These are phyloP conservation scores for Sisymbrium irio DNA, from an alignment of 345 rosid species.

Conservation along the genomic window DNA sequence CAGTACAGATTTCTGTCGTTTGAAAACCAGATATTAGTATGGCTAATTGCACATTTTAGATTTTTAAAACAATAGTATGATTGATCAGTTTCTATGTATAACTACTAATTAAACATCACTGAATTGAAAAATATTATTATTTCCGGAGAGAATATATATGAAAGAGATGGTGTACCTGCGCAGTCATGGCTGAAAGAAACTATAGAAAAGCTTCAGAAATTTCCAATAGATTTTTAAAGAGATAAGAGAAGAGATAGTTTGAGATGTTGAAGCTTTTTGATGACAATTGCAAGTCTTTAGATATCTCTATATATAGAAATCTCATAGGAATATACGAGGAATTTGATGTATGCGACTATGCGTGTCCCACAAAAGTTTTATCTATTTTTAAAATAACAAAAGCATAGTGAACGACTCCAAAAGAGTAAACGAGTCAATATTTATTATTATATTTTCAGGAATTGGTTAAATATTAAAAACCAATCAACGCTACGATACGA, in stretches of 20 bases:
- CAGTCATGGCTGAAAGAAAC: slow-evolving; percentile 15
- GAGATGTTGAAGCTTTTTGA: slow-evolving; percentile 13
- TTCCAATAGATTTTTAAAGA: background rate
- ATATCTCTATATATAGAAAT: background rate
- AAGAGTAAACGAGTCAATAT: background rate
- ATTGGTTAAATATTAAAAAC: background rate
- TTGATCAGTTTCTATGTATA: background rate
- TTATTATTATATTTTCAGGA: background rate
- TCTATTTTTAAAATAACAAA: background rate
- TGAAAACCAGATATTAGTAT: background rate
- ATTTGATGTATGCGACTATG: background rate
- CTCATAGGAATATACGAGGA: background rate
- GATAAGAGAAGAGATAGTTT: background rate
- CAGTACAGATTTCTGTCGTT: slow-evolving; percentile 56
- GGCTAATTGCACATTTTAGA: background rate
- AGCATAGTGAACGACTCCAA: background rate
- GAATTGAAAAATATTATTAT: background rate
- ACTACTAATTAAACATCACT: background rate
- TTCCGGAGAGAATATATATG: background rate
- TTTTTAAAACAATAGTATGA: background rate
- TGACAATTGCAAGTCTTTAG: background rate
- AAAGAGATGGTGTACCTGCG: slow-evolving; percentile 4
- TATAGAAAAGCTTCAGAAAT: background rate
- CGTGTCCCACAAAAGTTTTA: background rate
- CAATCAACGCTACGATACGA: background rate